Evolutionary conservation across 257 asterid genomes (phyloP).

Genomic region (Euphrasia confusa): DNA sequence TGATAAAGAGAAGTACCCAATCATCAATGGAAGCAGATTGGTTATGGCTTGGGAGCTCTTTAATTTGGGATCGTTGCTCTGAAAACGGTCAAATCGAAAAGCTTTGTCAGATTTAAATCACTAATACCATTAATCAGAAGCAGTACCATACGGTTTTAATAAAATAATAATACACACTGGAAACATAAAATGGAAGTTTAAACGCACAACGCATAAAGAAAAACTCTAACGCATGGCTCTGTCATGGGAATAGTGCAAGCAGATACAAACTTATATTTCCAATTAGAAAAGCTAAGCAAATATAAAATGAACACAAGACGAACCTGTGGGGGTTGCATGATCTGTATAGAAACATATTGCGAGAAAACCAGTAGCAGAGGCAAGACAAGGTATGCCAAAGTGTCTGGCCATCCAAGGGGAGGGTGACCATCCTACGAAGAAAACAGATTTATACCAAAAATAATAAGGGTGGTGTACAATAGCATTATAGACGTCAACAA

Average conservation of each 20-base stretch:
- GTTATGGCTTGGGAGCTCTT: slow-evolving; percentile 86
- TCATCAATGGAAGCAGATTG: slow-evolving; percentile 82
- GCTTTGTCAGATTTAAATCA: slow-evolving; percentile 12
- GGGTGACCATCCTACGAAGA: slow-evolving; percentile 87
- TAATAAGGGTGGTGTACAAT: slow-evolving; percentile 2
- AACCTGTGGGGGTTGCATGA: slow-evolving; percentile 97
- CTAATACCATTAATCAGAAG: slow-evolving; percentile 1
- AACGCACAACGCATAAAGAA: too few relatives aligned
- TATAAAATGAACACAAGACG: slow-evolving; percentile 21
- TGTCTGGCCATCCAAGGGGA: slow-evolving; percentile 96
- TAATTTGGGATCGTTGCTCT: slow-evolving; percentile 87
- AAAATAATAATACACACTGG: background rate
- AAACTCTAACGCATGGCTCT: too few relatives aligned
- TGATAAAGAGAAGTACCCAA: slow-evolving; percentile 88
- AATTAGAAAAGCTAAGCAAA: slow-evolving; percentile 12
- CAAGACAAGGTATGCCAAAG: slow-evolving; percentile 87
- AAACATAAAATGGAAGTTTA: too few relatives aligned
- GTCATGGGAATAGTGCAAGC: background rate
- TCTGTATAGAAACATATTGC: slow-evolving; percentile 83
- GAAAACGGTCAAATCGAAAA: slow-evolving; percentile 25
- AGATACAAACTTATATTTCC: background rate
- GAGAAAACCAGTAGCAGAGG: slow-evolving; percentile 67
- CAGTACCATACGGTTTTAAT: background rate
- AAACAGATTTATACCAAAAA: slow-evolving; percentile 12
- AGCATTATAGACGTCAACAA: background rate